Evolutionary conservation across 2,329 filamentous ascomycete genomes (phyloP).

Genomic region (Xylaria multiplex): DNA sequence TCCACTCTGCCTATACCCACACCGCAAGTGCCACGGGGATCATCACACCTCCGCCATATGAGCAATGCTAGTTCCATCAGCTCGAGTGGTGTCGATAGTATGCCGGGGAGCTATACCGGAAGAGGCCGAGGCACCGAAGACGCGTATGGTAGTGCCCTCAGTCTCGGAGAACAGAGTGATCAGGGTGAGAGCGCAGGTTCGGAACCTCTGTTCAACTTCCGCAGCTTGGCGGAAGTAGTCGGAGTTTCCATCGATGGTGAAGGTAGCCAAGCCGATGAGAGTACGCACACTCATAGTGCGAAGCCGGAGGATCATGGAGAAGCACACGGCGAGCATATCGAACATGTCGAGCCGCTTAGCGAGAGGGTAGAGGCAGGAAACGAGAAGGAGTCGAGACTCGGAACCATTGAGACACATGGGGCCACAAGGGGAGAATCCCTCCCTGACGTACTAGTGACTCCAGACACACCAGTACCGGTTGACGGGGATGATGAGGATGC

Average conservation of each 20-base stretch:
- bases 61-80: slow-evolving; percentile 87
- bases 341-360: slow-evolving; percentile 43
- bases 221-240: slow-evolving; percentile 86
- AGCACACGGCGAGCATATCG: slow-evolving; percentile 50
- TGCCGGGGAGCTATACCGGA: slow-evolving; percentile 61
- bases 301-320: slow-evolving; percentile 49
- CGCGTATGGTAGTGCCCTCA: slow-evolving; percentile 65
- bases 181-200: slow-evolving; percentile 63
- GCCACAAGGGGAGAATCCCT: slow-evolving; percentile 42
- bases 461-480: slow-evolving; percentile 57
- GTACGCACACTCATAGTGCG: slow-evolving; percentile 45
- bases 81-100: slow-evolving; percentile 78
- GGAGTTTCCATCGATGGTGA: slow-evolving; percentile 68
- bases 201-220: slow-evolving; percentile 92
- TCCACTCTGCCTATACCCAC: slow-evolving; percentile 57
- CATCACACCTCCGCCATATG: slow-evolving; percentile 81
- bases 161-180: slow-evolving; percentile 58
- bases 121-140: slow-evolving; percentile 55
- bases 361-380: slow-evolving; percentile 26
- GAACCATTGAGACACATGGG: slow-evolving; percentile 43
- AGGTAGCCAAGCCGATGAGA: slow-evolving; percentile 22
- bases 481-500: slow-evolving; percentile 51
- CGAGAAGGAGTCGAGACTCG: slow-evolving; percentile 31
- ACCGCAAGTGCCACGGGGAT: slow-evolving; percentile 64
- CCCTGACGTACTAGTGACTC: slow-evolving; percentile 60